Evolutionary conservation across 805 yeast species (phyloP).

Genomic region (Soucietia sequanensis): DNA sequence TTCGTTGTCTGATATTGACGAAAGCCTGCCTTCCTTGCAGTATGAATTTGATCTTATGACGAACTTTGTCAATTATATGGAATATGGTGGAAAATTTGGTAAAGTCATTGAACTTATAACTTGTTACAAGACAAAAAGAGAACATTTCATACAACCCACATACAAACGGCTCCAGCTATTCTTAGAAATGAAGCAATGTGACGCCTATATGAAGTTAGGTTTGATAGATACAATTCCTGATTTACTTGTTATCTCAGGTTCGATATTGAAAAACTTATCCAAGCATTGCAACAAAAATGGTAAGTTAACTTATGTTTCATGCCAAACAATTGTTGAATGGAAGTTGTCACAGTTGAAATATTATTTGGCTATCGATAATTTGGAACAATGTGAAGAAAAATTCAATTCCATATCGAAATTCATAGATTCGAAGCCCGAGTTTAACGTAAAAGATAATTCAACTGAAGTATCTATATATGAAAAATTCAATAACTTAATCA

Average conservation of each 20-base stretch:
- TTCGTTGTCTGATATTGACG: too few species aligned
- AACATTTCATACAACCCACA: not conserved
- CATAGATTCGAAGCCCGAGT: conserved; percentile 27
- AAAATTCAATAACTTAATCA: conserved; percentile 24
- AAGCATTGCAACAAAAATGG: not conserved
- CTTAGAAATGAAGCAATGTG: not conserved
- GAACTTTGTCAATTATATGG: not conserved
- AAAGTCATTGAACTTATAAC: not conserved
- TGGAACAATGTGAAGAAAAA: conserved; percentile 18
- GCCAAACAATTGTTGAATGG: conserved; percentile 18
- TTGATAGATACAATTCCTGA: not conserved
- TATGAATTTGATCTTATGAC: conserved; percentile 4
- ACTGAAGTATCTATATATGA: conserved; percentile 11
- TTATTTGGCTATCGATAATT: conserved; percentile 16
- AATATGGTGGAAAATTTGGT: not conserved
- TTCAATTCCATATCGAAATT: conserved; percentile 20
- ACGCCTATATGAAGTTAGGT: not conserved
- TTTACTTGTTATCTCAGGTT: conserved; percentile 5
- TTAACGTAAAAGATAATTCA: conserved; percentile 13
- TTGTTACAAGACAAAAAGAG: not conserved
- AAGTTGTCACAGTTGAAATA: conserved; percentile 32
- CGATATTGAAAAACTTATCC: conserved; percentile 3
- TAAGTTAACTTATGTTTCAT: not conserved
- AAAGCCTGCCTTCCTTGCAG: too few species aligned
- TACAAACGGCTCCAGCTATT: not conserved